Conservation (phyloP, 371 early-diverging fungal genomes). For the Choanephora cucurbitarum region DNA sequence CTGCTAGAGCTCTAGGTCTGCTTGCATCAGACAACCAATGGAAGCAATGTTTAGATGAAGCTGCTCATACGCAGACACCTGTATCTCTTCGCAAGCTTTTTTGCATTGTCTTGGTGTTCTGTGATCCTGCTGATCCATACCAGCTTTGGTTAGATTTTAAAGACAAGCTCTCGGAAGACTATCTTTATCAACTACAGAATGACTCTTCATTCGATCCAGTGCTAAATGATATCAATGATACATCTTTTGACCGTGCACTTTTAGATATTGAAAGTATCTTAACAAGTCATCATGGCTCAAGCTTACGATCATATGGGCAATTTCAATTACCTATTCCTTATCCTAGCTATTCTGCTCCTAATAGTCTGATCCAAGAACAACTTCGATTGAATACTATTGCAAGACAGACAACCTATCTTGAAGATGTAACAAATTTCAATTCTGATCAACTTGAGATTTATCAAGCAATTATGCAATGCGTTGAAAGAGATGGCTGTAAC, state of each 20-base stretch:
- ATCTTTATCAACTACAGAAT: background rate
- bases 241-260: no score
- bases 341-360: no score
- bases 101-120: constrained; percentile 3
- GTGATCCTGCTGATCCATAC: background rate
- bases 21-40: constrained; percentile 18
- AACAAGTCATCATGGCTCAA: no score
- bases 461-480: background rate
- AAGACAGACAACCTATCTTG: no score
- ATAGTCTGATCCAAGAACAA: no score
- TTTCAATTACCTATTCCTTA: no score
- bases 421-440: no score
- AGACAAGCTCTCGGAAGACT: background rate
- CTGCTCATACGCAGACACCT: constrained; percentile 2
- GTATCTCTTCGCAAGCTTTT: constrained; percentile 14
- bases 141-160: background rate
- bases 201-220: background rate
- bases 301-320: no score
- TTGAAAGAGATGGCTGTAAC: background rate
- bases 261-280: no score
- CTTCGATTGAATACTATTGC: no score
- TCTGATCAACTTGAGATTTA: background rate
- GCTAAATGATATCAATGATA: no score
- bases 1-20: constrained; percentile 12
- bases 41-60: constrained; percentile 17